Conservation (phyloP, 2,329 filamentous ascomycete species). For the Ascochyta viciae-villosae region DNA sequence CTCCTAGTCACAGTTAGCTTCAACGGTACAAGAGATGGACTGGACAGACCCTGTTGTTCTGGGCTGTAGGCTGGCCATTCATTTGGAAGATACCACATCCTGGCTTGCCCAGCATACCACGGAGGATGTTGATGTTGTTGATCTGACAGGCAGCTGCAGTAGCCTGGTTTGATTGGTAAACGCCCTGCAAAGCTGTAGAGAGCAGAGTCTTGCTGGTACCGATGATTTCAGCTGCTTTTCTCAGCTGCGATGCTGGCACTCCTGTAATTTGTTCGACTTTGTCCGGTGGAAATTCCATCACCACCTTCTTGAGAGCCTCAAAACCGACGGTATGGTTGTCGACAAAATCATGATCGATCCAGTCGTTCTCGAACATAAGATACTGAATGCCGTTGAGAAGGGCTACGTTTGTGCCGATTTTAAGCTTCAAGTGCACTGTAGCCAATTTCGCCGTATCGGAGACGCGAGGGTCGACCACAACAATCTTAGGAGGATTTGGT, state of each 20-base stretch:
- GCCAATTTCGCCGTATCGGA: slow-evolving; percentile 16
- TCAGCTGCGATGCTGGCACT: slow-evolving; percentile 4
- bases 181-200: slow-evolving; percentile 13
- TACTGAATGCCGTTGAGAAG: slow-evolving; percentile 16
- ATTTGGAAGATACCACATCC: slow-evolving; percentile 16
- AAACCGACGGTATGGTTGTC: slow-evolving; percentile 10
- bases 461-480: slow-evolving; percentile 13
- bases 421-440: slow-evolving; percentile 14
- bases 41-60: slow-evolving; percentile 4
- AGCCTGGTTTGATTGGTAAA: slow-evolving; percentile 17
- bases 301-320: slow-evolving; percentile 5
- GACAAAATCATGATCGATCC: slow-evolving; percentile 13
- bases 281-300: slow-evolving; percentile 11
- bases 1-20: background rate
- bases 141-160: slow-evolving; percentile 16
- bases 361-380: slow-evolving; percentile 15
- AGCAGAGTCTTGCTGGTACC: slow-evolving; percentile 13
- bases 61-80: slow-evolving; percentile 16
- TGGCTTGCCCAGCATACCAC: slow-evolving; percentile 13
- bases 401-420: slow-evolving; percentile 16
- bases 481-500: slow-evolving; percentile 10
- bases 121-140: slow-evolving; percentile 16
- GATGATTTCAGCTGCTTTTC: slow-evolving; percentile 15
- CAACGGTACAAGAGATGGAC: too few relatives aligned
- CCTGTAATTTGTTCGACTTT: slow-evolving; percentile 12